A percentile compares a stretch with the other conserved stretches of the same genome.
These are phyloP conservation scores for Vicia villosa DNA, from an alignment of 306 rosid species.

Conservation along the genomic window DNA sequence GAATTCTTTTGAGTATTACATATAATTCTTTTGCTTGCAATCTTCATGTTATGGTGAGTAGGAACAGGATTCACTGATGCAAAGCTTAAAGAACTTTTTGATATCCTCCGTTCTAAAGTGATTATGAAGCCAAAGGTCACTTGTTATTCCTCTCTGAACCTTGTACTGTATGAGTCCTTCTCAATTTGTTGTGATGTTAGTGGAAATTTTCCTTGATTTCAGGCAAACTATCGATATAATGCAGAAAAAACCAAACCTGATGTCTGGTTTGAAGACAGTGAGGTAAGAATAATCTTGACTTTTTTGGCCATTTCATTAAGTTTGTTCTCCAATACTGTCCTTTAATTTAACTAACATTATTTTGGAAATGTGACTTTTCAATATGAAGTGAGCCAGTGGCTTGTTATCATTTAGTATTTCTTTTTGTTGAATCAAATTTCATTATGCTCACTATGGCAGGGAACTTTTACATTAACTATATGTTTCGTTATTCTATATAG, in stretches of 20 bases:
- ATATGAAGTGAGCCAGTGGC: not conserved
- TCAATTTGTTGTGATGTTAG: slow-evolving; percentile 24
- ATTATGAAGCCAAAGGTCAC: slow-evolving; percentile 77
- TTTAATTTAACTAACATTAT: not conserved
- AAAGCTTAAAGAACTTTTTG: too few species aligned
- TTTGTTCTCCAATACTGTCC: not conserved
- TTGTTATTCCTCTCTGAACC: slow-evolving; percentile 22
- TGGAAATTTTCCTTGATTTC: slow-evolving; percentile 36
- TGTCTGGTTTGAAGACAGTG: slow-evolving; percentile 86
- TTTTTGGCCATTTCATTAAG: slow-evolving; percentile 13
- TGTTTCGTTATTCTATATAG: slow-evolving; percentile 41
- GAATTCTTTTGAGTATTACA: slow-evolving; percentile 16
- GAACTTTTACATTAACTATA: not conserved
- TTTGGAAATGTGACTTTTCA: too few species aligned
- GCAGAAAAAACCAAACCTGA: slow-evolving; percentile 70
- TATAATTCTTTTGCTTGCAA: slow-evolving; percentile 22
- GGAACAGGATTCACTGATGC: slow-evolving; percentile 89
- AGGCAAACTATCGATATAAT: slow-evolving; percentile 64
- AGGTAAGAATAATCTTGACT: slow-evolving; percentile 47
- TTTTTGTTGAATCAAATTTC: not conserved
- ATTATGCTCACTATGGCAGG: not conserved
- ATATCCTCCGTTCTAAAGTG: slow-evolving; percentile 53
- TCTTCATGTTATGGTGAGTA: slow-evolving; percentile 35
- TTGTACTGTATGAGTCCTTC: not conserved
- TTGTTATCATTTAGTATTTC: not conserved